Conservation (phyloP, 805 yeast species). For the Pichia sporocuriosa region DNA sequence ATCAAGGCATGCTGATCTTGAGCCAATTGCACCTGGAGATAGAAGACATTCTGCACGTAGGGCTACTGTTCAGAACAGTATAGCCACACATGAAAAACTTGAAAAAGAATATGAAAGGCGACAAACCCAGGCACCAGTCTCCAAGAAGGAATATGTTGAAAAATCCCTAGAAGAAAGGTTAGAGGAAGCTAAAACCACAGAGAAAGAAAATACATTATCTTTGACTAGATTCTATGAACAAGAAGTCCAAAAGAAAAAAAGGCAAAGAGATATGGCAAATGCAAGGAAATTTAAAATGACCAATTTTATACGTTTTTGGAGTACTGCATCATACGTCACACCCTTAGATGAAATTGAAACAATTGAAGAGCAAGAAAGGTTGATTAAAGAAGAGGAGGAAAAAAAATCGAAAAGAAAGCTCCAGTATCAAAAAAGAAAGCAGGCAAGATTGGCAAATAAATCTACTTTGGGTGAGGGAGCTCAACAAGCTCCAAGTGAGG, state of each 20-base stretch:
- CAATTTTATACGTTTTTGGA: conserved; percentile 49
- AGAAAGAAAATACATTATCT: conserved; percentile 64
- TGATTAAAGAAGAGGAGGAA: conserved; percentile 32
- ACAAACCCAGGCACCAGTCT: conserved; percentile 20
- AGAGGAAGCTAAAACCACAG: conserved; percentile 85
- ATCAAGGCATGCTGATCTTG: neutral
- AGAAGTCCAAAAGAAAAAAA: conserved; percentile 72
- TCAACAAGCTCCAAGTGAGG: no score
- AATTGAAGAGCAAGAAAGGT: conserved; percentile 28
- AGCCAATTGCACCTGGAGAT: conserved; percentile 32
- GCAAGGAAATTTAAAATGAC: conserved; percentile 57
- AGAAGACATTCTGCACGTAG: conserved; percentile 73
- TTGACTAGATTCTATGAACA: conserved; percentile 75
- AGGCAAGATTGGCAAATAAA: conserved; percentile 12
- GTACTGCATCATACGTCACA: conserved; percentile 44
- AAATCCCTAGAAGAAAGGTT: conserved; percentile 67
- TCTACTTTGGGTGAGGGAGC: no score
- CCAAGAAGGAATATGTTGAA: conserved; percentile 33
- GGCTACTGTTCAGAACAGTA: conserved; percentile 69
- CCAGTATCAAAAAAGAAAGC: conserved; percentile 14
- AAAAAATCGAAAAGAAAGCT: conserved; percentile 33
- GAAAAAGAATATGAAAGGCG: conserved; percentile 60
- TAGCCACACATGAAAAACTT: conserved; percentile 68
- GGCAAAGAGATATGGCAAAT: conserved; percentile 64
- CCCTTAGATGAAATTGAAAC: conserved; percentile 59